Percentiles rank a stretch among this genome's conserved stretches.
These are phyloP conservation scores for Geosmithia flava DNA, from an alignment of 2,329 filamentous ascomycete genomes.

Conservation along the genomic window DNA sequence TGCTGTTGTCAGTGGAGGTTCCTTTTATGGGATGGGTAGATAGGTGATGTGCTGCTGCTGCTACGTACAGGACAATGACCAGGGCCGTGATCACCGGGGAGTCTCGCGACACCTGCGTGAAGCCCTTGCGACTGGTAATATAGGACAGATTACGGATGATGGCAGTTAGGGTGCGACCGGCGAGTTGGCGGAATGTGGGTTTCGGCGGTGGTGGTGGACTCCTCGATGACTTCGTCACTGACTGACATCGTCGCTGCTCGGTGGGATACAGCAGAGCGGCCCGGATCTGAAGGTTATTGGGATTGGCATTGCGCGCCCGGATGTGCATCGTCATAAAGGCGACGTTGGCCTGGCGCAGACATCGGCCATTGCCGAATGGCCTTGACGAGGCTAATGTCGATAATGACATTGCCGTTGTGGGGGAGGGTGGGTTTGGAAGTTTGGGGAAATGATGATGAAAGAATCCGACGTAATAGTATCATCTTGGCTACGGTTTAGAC, in stretches of 20 bases:
- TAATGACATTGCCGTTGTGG: slow-evolving; percentile 15
- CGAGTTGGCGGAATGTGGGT: slow-evolving; percentile 16
- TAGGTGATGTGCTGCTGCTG: not conserved
- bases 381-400: slow-evolving; percentile 19
- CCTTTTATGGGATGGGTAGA: not conserved
- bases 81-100: slow-evolving; percentile 16
- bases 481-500: too few species aligned
- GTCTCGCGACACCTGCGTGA: slow-evolving; percentile 19
- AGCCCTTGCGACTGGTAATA: slow-evolving; percentile 20
- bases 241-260: slow-evolving; percentile 14
- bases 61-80: slow-evolving; percentile 18
- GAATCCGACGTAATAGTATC: not conserved
- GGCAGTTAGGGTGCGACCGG: slow-evolving; percentile 15
- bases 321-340: slow-evolving; percentile 17
- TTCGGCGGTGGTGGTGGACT: slow-evolving; percentile 9
- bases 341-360: slow-evolving; percentile 12
- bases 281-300: slow-evolving; percentile 12
- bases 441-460: not conserved
- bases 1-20: not conserved
- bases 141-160: slow-evolving; percentile 20
- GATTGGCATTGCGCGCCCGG: slow-evolving; percentile 12
- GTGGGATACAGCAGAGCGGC: slow-evolving; percentile 12
- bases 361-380: slow-evolving; percentile 14
- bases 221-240: slow-evolving; percentile 5
- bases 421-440: not conserved